Base-by-base conservation (phyloP, 2,329 filamentous ascomycete species). In the Colletotrichum sp. region DNA sequence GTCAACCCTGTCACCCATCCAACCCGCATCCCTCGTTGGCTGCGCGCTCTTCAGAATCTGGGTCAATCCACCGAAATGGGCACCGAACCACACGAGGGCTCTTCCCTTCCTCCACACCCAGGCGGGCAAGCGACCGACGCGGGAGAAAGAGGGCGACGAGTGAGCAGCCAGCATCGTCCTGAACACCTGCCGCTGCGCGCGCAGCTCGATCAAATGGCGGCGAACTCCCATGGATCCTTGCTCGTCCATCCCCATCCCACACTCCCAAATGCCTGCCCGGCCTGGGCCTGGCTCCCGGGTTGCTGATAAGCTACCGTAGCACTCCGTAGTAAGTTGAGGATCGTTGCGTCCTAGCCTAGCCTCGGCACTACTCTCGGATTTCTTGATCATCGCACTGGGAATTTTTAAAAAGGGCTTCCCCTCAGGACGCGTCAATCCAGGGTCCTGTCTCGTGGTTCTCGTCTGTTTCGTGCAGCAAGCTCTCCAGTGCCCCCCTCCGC, bases 341-440 rank as follows among this genome's bases (percentile, higher is more conserved):
- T 56, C 71, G n/a, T 65, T 68, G 63, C 43, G 58, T 55, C 58
- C 63, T 38, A 59, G 56, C 58, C 63, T 68, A 65, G 71, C 68
- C 69, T 77, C 77, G 77, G 77, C 73, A 71, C 69, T 64, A 77
- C 69, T 73, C 64, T 77, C 76, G 76, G 73, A 55, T 71, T 75
- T 26, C 71, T 75, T 38, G 48, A 75, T 73, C 72, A 62, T 73
- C 65, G 64, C 52, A 73, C 67, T 59, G 55, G 48, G 55, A 52
- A 55, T 73, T 77, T 72, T 73, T 73, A 76, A 77, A 75, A 64
- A 77, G 73, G 71, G 52, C 63, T 30, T 69, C 48, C 63, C 74
- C 69, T 64, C 74, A 36, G 62, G 65, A 64, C 38, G 38, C 26
- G 61, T 61, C 18, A 21, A 38, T 38, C 56, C 28, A 59, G 56